phyloP scores from a whole-genome alignment of 495 filamentous ascomycete species.

The Cryomyces minteri region DNA sequence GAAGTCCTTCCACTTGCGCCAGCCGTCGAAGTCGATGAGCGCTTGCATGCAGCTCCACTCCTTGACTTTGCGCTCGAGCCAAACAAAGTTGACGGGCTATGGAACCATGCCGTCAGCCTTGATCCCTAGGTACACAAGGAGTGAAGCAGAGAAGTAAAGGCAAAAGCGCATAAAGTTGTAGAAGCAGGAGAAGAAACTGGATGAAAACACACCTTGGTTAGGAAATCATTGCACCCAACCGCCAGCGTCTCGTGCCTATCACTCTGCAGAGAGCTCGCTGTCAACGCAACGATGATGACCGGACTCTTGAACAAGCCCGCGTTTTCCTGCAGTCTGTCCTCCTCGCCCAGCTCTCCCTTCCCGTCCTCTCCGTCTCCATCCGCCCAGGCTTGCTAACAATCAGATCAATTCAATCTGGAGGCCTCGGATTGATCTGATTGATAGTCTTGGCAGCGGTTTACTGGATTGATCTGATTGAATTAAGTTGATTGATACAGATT shows the following conservation, averaged over 20 bases:
- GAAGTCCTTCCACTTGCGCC: no score
- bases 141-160: neutral
- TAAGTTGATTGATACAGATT: no score
- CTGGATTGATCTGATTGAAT: no score
- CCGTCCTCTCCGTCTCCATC: constrained; percentile 1
- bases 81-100: constrained; percentile 91
- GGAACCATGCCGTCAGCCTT: no score
- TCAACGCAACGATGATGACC: constrained; percentile 94
- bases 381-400: no score
- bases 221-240: constrained; percentile 95
- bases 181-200: neutral
- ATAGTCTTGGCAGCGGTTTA: no score
- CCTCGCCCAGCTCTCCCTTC: no score
- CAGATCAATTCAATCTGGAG: no score
- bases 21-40: constrained; percentile 89
- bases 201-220: constrained; percentile 57
- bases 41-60: constrained; percentile 99
- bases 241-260: constrained; percentile 90
- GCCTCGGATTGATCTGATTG: no score
- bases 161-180: no score
- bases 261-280: no score
- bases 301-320: constrained; percentile 76
- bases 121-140: constrained; percentile 1
- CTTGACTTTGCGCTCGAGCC: constrained; percentile 92
- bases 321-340: constrained; percentile 53